Evolutionary conservation across 441 rosid genomes (phyloP).

Genomic region (Mallotus japonicus): DNA sequence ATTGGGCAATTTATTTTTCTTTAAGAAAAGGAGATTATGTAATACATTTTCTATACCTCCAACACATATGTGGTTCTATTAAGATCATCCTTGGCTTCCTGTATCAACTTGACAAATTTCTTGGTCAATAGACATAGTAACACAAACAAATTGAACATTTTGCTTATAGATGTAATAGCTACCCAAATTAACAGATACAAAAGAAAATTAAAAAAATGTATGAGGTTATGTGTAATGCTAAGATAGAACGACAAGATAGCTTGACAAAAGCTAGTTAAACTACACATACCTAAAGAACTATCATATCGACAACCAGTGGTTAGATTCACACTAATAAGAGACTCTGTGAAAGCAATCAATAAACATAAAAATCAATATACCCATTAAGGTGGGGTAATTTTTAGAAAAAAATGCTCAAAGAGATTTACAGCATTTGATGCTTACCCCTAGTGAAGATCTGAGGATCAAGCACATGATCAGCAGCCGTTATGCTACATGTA

Average conservation of each 20-base stretch:
- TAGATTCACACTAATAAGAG: constrained; percentile 35
- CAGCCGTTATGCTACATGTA: constrained; percentile 27
- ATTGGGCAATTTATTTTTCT: not conserved
- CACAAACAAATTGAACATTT: constrained; percentile 15
- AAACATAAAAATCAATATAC: constrained; percentile 20
- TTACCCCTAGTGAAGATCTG: constrained; percentile 31
- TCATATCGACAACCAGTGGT: constrained; percentile 65
- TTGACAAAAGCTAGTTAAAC: not conserved
- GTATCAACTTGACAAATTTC: constrained; percentile 65
- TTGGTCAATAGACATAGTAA: constrained; percentile 67
- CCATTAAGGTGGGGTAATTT: not conserved
- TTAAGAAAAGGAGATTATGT: not conserved
- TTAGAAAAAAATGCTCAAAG: not conserved
- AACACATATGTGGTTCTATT: constrained; percentile 66
- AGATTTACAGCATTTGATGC: constrained; percentile 40
- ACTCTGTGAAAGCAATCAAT: constrained; percentile 36
- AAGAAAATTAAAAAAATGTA: not conserved
- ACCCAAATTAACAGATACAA: constrained; percentile 8
- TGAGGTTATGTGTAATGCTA: constrained; percentile 8
- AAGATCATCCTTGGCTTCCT: constrained; percentile 72
- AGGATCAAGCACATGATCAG: constrained; percentile 29
- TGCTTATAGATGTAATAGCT: not conserved
- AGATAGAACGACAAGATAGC: not conserved
- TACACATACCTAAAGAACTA: constrained; percentile 59
- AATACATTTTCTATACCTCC: constrained; percentile 46